These are phyloP conservation scores for Trametes polyzona DNA, from an alignment of 1,284 basidiomycete species.

Conservation along the genomic window DNA sequence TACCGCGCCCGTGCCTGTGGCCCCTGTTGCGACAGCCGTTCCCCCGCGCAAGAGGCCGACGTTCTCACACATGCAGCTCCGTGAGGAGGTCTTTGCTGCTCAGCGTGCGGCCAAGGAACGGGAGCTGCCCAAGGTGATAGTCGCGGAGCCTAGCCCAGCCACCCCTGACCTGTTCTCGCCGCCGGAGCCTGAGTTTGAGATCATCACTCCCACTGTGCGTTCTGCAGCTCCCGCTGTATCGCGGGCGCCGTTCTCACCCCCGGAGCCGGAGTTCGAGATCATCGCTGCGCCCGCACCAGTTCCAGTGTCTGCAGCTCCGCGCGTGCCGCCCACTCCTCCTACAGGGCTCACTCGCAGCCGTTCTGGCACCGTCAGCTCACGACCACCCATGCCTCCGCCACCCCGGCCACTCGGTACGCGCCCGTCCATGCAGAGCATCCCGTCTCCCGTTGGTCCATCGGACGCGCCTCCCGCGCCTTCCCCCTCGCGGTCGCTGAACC, in stretches of 20 bases:
- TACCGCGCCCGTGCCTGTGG: constrained; percentile 4
- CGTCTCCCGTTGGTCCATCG: not conserved
- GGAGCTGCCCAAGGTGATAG: constrained; percentile 15
- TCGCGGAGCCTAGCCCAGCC: constrained; percentile 18
- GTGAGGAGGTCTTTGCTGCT: constrained; percentile 23
- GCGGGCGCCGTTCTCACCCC: constrained; percentile 3
- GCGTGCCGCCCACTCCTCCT: not conserved
- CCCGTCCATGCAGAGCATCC: not conserved
- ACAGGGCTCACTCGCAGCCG: constrained; percentile 22
- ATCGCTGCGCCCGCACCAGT: not conserved
- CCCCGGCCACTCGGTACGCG: constrained; percentile 16
- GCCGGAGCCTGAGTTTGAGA: constrained; percentile 18
- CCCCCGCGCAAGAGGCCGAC: not conserved
- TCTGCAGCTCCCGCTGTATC: not conserved
- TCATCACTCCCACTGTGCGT: constrained; percentile 14
- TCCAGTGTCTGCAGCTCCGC: not conserved
- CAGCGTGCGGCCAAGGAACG: not conserved
- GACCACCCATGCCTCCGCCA: constrained; percentile 23
- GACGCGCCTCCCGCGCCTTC: constrained; percentile 8
- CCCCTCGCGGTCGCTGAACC: constrained; percentile 11
- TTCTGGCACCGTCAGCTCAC: constrained; percentile 32
- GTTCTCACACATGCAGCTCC: constrained; percentile 15
- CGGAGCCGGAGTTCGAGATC: constrained; percentile 12
- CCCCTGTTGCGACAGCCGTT: constrained; percentile 3
- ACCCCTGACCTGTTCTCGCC: constrained; percentile 14